Conservation (phyloP, 345 rosid species). For the Gossypium stocksii region DNA sequence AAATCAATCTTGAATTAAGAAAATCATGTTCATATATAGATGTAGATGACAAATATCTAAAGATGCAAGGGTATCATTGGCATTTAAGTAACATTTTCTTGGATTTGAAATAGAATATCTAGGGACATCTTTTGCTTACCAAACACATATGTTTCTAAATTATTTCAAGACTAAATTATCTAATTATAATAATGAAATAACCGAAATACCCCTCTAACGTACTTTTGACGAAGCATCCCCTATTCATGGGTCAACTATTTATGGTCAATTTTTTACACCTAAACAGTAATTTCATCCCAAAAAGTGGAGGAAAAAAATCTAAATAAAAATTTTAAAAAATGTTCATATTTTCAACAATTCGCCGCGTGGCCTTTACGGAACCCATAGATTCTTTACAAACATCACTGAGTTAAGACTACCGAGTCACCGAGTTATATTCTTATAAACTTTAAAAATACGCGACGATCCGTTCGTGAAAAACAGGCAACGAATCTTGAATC, state of each 20-base stretch:
- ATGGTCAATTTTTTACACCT: background rate
- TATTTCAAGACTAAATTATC: no score
- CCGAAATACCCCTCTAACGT: background rate
- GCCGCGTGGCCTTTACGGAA: constrained; percentile 41
- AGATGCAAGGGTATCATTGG: background rate
- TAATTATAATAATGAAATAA: no score
- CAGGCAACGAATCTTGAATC: constrained; percentile 41
- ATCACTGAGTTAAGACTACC: background rate
- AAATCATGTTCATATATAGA: no score
- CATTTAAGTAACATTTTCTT: background rate
- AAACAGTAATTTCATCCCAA: background rate
- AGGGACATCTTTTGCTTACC: background rate
- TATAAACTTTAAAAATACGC: constrained; percentile 13
- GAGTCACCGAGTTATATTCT: constrained; percentile 10
- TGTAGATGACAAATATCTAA: background rate
- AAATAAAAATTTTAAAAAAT: background rate
- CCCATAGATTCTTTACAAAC: background rate
- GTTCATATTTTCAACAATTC: constrained; percentile 24
- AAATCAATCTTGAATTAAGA: no score
- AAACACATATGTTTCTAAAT: background rate
- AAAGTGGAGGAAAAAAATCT: background rate
- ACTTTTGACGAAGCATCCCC: background rate
- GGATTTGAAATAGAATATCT: background rate
- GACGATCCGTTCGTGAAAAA: constrained; percentile 29
- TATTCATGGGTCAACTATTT: background rate